Evolutionary conservation across 805 yeast genomes (phyloP).

Genomic region (Ogataea siamensis): DNA sequence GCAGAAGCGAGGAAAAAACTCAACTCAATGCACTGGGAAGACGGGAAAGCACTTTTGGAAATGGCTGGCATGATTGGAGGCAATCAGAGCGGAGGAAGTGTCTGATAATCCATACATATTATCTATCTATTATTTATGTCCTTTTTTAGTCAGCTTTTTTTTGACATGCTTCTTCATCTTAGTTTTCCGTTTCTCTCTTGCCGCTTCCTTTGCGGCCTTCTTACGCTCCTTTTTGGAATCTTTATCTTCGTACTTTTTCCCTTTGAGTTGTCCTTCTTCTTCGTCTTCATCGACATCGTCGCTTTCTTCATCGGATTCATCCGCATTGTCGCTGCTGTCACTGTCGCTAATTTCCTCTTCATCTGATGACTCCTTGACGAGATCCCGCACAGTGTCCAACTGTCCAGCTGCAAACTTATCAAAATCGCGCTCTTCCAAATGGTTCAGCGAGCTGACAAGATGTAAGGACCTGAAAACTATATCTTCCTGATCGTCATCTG

Average conservation of each 20-base stretch:
- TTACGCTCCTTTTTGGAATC: slow-evolving; percentile 75
- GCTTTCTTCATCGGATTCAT: slow-evolving; percentile 32
- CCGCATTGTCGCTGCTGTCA: slow-evolving; percentile 24
- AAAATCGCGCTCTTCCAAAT: slow-evolving; percentile 88
- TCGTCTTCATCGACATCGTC: slow-evolving; percentile 16
- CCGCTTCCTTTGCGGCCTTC: slow-evolving; percentile 70
- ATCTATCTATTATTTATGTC: slow-evolving; percentile 14
- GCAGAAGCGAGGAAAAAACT: slow-evolving; percentile 75
- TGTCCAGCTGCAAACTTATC: slow-evolving; percentile 76
- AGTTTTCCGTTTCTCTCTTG: slow-evolving; percentile 73
- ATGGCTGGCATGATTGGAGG: slow-evolving; percentile 68
- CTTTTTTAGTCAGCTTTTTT: slow-evolving; percentile 67
- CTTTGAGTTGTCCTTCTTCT: slow-evolving; percentile 41
- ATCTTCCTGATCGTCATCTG: slow-evolving; percentile 57
- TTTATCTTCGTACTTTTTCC: slow-evolving; percentile 78
- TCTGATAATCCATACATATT: slow-evolving; percentile 23
- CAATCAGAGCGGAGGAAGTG: slow-evolving; percentile 47
- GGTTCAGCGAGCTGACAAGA: slow-evolving; percentile 73
- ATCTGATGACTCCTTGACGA: slow-evolving; percentile 41
- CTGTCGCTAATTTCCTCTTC: slow-evolving; percentile 31
- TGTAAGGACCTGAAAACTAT: slow-evolving; percentile 83
- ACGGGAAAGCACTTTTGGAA: slow-evolving; percentile 81
- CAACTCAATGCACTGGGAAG: slow-evolving; percentile 64
- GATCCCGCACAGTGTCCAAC: slow-evolving; percentile 69
- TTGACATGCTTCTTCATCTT: slow-evolving; percentile 82